Evolutionary conservation across 2,329 filamentous ascomycete species (phyloP).

Genomic region (Trichoderma sp.): DNA sequence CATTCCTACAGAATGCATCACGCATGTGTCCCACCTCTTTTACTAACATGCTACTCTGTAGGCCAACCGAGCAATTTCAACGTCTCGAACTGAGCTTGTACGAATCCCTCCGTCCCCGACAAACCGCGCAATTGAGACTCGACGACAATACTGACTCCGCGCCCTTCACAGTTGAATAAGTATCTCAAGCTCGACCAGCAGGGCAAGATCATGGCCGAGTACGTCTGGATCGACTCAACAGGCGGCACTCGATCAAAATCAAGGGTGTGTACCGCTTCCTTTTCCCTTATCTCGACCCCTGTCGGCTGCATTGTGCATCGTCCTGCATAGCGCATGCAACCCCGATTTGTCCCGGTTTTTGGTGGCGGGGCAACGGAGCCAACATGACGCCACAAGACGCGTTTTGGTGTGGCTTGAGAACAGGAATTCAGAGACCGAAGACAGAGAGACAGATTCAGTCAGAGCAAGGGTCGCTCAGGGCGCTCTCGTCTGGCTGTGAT

Average conservation of each 20-base stretch:
- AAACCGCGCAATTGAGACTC: neutral
- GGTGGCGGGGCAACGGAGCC: neutral
- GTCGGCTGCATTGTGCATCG: constrained; percentile 19
- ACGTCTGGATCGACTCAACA: constrained; percentile 89
- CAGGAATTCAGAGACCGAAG: too few species aligned
- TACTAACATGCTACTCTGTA: too few species aligned
- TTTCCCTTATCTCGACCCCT: constrained; percentile 22
- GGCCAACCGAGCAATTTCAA: constrained; percentile 36
- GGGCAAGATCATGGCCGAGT: constrained; percentile 88
- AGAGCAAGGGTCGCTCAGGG: constrained; percentile 14
- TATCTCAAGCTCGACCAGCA: constrained; percentile 90
- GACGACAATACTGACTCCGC: constrained; percentile 21
- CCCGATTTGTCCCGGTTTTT: constrained; percentile 30
- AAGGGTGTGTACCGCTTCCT: constrained; percentile 67
- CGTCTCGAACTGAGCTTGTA: constrained; percentile 43
- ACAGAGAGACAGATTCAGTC: too few species aligned
- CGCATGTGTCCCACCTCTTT: too few species aligned
- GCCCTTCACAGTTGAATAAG: constrained; percentile 72
- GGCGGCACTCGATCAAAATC: constrained; percentile 92
- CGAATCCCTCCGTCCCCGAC: constrained; percentile 21
- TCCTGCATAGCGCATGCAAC: neutral
- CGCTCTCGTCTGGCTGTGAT: neutral
- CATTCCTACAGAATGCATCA: too few species aligned
- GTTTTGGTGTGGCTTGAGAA: too few species aligned
- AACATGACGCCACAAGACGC: too few species aligned